Evolutionary conservation across 441 rosid genomes (phyloP).

Genomic region (Pelargonium myrrhifolium): DNA sequence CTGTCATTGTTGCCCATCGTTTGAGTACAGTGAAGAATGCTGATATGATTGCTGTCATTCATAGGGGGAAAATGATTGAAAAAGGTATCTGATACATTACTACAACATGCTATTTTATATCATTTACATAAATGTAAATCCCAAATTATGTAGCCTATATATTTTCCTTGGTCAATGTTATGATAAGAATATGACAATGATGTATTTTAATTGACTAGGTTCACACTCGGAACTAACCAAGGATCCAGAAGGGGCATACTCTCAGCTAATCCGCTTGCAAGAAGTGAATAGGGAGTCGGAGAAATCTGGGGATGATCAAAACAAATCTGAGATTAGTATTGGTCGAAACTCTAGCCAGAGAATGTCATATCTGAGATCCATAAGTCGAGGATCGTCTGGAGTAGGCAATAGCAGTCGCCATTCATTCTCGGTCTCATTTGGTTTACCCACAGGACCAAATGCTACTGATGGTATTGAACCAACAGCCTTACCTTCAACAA

Average conservation of each 20-base stretch:
- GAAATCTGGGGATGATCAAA: constrained; percentile 15
- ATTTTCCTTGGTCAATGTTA: neutral
- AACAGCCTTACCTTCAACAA: constrained; percentile 13
- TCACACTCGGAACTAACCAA: constrained; percentile 49
- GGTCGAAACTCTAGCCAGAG: neutral
- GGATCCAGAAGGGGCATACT: constrained; percentile 55
- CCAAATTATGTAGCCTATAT: neutral
- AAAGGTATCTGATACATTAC: constrained; percentile 33
- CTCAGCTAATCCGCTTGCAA: constrained; percentile 38
- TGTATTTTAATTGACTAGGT: constrained; percentile 32
- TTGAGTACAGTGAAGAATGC: constrained; percentile 59
- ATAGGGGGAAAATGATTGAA: constrained; percentile 56
- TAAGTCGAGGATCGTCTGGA: neutral
- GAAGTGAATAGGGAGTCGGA: constrained; percentile 31
- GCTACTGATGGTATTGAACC: constrained; percentile 16
- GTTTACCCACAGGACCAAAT: constrained; percentile 31
- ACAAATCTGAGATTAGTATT: neutral
- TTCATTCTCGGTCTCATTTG: constrained; percentile 37
- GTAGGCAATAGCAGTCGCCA: constrained; percentile 6
- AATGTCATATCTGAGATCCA: neutral
- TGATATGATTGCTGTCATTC: constrained; percentile 57
- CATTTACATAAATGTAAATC: no score
- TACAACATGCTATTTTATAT: neutral
- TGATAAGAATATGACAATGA: neutral
- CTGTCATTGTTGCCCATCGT: constrained; percentile 75